Evolutionary conservation across 306 rosid species (phyloP).

Genomic region (Prunus mongolica): DNA sequence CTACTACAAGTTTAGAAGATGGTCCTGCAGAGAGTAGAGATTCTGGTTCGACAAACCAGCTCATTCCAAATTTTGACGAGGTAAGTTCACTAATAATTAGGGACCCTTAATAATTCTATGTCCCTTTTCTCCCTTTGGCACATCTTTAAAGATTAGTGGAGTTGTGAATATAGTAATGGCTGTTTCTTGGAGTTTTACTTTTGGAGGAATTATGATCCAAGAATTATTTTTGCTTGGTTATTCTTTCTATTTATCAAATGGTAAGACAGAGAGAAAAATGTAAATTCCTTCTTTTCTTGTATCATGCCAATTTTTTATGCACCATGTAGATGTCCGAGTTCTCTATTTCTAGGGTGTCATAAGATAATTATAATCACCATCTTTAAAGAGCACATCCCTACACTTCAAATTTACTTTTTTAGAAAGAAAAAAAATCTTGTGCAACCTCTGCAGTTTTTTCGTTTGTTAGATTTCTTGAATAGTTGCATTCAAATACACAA

Average conservation of each 20-base stretch:
- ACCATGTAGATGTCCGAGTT: not conserved
- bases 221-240: not conserved
- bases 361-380: not conserved
- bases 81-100: constrained; percentile 31
- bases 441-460: not conserved
- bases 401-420: not conserved
- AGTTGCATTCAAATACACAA: not conserved
- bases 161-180: not conserved
- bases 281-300: not conserved
- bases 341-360: not conserved
- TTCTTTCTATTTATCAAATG: not conserved
- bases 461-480: not conserved
- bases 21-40: constrained; percentile 41
- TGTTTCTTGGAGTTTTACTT: not conserved
- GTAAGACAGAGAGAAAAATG: not conserved
- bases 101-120: not conserved
- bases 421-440: not conserved
- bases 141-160: not conserved
- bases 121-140: not conserved
- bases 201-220: not conserved
- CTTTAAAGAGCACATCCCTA: not conserved
- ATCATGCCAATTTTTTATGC: not conserved
- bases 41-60: constrained; percentile 39
- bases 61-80: constrained; percentile 53
- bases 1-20: constrained; percentile 39